Evolutionary conservation across 139 green algal genomes (phyloP), one percentile per base, ranked within the genome.

Genomic region (Gonium pectorale): DNA sequence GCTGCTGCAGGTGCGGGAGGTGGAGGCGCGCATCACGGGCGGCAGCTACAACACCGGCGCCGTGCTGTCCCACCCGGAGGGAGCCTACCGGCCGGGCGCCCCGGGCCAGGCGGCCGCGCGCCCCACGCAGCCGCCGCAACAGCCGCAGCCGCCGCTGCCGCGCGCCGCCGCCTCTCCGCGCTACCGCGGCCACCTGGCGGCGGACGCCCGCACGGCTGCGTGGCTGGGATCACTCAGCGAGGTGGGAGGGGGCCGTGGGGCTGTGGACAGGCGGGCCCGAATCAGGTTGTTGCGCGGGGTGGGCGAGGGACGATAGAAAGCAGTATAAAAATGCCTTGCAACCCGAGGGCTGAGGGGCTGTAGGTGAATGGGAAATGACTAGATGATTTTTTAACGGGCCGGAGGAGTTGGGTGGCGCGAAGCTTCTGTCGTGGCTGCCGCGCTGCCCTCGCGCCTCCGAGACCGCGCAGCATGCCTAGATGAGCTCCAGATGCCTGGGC

Each of bases 11-110:
- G 75, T 82, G 15, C 38, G 75, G 1, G 59, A 82, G 75, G 75
- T 60, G 29, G 75, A 82, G 40, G 7, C 2, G 75, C 59, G 3
- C 43, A 82, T 82, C 41, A 82, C 59, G 13, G 75, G 75, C 56
- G 41, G 75, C 54, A 22, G 1, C 17, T 21, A n/a, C 59, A 82
- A 82, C 56, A 82, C 59, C 17, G 60, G 75, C 29, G 59, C 46
- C 40, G 41, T 11, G 4, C 59, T 82, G 22, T 72, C 40, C 0
- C 75, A 82, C 54, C 74, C 40, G 59, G 59, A 44, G 59, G 24
- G 67, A 5, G 52, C 54, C 41, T n/a, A n/a, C n/a, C n/a, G n/a
- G n/a, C n/a, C n/a, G n/a, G n/a, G 64, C 26, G 37, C 35, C 3
- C 17, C 41, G 68, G 24, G 5, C 43, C 68, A 62, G 68, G 6